A percentile compares a stretch with the other conserved stretches of the same genome.
Evolutionary conservation across 202 grass and related monocot genomes (phyloP).

Genomic region (Schoenoplectus triqueter): DNA sequence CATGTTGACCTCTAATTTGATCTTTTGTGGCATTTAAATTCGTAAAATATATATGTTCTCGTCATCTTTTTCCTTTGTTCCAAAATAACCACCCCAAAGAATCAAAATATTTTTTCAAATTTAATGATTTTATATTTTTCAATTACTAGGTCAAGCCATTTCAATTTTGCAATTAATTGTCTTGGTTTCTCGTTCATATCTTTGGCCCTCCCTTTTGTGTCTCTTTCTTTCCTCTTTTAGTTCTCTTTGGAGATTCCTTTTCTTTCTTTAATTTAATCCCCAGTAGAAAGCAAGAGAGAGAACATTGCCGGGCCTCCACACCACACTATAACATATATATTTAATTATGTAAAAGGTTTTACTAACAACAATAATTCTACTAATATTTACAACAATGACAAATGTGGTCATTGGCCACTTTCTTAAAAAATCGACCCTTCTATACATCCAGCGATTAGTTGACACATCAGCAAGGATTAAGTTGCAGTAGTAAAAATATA

Average conservation of each 20-base stretch:
- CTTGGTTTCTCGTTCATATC: slow-evolving; percentile 43
- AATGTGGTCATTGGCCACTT: neutral
- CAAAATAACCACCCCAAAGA: no score
- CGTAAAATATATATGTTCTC: no score
- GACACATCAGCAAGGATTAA: slow-evolving; percentile 17
- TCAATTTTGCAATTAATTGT: slow-evolving; percentile 36
- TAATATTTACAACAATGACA: neutral
- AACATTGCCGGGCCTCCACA: slow-evolving; percentile 57
- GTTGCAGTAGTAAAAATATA: slow-evolving; percentile 13
- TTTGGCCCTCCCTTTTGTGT: slow-evolving; percentile 34
- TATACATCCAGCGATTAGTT: neutral
- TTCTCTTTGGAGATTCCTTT: neutral
- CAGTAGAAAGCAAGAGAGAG: slow-evolving; percentile 8
- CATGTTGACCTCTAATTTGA: no score
- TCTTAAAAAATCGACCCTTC: neutral
- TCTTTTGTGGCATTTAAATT: no score
- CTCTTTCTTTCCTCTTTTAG: slow-evolving; percentile 35
- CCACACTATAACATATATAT: slow-evolving; percentile 34
- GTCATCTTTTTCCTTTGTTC: no score
- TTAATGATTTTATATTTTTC: no score
- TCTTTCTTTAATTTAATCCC: neutral
- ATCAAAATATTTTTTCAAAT: no score
- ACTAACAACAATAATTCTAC: slow-evolving; percentile 1
- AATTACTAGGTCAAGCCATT: slow-evolving; percentile 25
- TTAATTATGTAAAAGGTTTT: neutral